A percentile compares a stretch with the other conserved stretches of the same genome.
These are phyloP conservation scores for Fusarium buxicola DNA, from an alignment of 2,329 filamentous ascomycete genomes.

Conservation along the genomic window DNA sequence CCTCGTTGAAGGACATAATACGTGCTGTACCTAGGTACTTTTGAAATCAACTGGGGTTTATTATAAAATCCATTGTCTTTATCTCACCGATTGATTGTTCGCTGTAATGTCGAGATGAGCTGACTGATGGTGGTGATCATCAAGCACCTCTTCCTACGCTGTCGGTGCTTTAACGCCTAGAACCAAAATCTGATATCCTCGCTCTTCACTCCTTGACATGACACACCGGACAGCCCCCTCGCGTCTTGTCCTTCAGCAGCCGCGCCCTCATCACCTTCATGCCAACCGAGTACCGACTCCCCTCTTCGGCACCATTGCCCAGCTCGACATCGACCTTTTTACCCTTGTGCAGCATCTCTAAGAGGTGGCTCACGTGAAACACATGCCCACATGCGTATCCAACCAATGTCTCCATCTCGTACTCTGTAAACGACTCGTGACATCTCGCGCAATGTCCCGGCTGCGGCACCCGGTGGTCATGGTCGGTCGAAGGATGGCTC, in stretches of 20 bases:
- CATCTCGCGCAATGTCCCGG: conserved; percentile 72
- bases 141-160: conserved; percentile 28
- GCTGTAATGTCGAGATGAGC: conserved; percentile 7
- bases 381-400: conserved; percentile 87
- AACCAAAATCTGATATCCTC: conserved; percentile 25
- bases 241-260: conserved; percentile 77
- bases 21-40: conserved; percentile 44
- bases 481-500: conserved; percentile 31
- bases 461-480: conserved; percentile 51
- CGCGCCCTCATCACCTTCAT: conserved; percentile 90
- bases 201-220: conserved; percentile 42
- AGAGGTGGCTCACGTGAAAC: conserved; percentile 79
- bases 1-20: conserved; percentile 41
- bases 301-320: conserved; percentile 56
- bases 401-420: conserved; percentile 77
- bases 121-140: conserved; percentile 11
- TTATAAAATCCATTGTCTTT: conserved; percentile 12
- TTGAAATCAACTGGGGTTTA: conserved; percentile 35
- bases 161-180: conserved; percentile 17
- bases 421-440: conserved; percentile 65
- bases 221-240: conserved; percentile 73
- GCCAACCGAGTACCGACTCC: conserved; percentile 74
- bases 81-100: conserved; percentile 2
- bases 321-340: conserved; percentile 61
- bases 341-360: conserved; percentile 63